Evolutionary conservation across 2,329 filamentous ascomycete species (phyloP).

Genomic region (Calonectria pseudoreteaudii): DNA sequence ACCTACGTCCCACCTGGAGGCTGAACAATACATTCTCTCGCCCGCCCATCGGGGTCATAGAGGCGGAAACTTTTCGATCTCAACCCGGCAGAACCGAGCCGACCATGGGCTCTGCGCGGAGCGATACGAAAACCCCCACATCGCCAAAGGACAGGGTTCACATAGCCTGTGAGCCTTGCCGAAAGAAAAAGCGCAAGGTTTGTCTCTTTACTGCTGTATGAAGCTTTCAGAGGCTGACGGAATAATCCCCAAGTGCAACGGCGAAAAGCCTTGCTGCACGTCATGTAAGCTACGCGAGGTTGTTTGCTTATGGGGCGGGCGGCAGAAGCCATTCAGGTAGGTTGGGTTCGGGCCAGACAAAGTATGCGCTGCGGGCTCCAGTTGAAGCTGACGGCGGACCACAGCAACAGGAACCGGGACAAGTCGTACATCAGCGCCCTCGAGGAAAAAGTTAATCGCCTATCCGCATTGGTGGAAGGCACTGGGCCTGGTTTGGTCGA

Average conservation of each 20-base stretch:
- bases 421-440: neutral
- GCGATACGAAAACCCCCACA: no score
- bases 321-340: neutral
- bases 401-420: neutral
- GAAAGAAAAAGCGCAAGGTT: neutral
- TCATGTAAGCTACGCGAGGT: neutral
- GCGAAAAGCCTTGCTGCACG: neutral
- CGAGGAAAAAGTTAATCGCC: neutral
- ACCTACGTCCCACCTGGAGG: no score
- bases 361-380: no score
- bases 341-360: neutral
- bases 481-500: neutral
- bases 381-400: neutral
- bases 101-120: neutral
- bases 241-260: neutral
- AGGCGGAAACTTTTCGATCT: neutral
- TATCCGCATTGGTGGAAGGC: neutral
- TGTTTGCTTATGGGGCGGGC: neutral
- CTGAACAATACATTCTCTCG: neutral
- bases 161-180: neutral
- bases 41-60: neutral
- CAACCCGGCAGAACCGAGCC: neutral
- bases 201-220: neutral
- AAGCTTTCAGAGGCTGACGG: neutral
- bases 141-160: neutral